Conservation (phyloP, 495 filamentous ascomycete species). For the Emericellopsis terricola region DNA sequence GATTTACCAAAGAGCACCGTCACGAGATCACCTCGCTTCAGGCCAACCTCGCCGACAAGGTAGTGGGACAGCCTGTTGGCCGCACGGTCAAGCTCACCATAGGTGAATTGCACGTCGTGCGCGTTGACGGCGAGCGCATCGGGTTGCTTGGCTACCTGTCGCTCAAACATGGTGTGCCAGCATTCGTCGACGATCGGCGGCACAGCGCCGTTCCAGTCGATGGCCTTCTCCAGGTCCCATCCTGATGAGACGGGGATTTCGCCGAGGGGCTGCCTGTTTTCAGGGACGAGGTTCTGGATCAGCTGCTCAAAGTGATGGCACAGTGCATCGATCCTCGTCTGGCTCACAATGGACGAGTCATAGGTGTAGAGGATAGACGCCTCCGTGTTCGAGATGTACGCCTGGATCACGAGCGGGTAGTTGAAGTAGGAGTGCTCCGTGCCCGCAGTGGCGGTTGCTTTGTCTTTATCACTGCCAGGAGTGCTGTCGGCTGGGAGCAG, state of each 20-base stretch:
- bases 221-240: not conserved
- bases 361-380: too few relatives aligned
- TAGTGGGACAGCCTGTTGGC: not conserved
- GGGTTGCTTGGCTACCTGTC: not conserved
- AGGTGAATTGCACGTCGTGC: constrained; percentile 21
- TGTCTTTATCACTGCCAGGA: too few relatives aligned
- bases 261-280: too few relatives aligned
- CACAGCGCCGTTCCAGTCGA: not conserved
- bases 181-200: not conserved
- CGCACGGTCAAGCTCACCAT: constrained; percentile 5
- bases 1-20: constrained; percentile 1
- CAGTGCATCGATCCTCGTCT: not conserved
- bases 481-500: too few relatives aligned
- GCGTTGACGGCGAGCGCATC: constrained; percentile 9
- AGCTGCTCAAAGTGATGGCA: constrained; percentile 10
- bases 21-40: not conserved
- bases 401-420: not conserved
- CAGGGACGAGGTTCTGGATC: constrained; percentile 6
- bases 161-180: not conserved
- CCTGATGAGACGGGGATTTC: too few relatives aligned
- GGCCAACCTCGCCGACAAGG: not conserved
- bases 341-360: not conserved
- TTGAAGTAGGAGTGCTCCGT: too few relatives aligned
- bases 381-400: too few relatives aligned
- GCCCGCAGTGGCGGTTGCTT: too few relatives aligned